Evolutionary conservation across 495 filamentous ascomycete genomes (phyloP).

Genomic region (Cenococcum geophilum): DNA sequence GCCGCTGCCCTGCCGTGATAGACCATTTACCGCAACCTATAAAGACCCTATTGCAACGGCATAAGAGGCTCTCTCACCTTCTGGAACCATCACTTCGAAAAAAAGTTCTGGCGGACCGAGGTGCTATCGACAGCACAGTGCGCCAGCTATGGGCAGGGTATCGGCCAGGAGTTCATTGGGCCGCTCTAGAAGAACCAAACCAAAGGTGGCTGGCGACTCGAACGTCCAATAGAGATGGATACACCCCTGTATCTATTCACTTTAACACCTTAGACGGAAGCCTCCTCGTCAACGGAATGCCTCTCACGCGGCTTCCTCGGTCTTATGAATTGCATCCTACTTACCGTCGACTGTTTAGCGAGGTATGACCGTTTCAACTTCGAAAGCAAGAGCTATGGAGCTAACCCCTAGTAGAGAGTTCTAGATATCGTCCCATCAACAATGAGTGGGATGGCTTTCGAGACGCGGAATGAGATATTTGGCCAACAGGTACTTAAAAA

Average conservation of each 20-base stretch:
- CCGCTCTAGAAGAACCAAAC: conserved; percentile 5
- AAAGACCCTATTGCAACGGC: not conserved
- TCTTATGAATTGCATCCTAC: conserved; percentile 44
- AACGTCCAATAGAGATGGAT: conserved; percentile 20
- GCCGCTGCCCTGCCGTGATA: not conserved
- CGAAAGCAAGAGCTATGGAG: not conserved
- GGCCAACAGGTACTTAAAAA: conserved; percentile 36
- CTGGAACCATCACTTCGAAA: not conserved
- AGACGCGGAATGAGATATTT: not conserved
- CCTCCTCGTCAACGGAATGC: conserved; percentile 52
- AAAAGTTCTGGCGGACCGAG: not conserved
- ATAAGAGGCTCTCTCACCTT: not conserved
- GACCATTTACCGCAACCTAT: not conserved
- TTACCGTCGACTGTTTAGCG: conserved; percentile 43
- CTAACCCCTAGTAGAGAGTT: conserved; percentile 13
- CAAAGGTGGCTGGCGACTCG: conserved; percentile 37
- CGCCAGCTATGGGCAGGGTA: conserved; percentile 19
- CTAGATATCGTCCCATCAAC: conserved; percentile 42
- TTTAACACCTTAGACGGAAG: conserved; percentile 52
- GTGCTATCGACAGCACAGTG: conserved; percentile 16
- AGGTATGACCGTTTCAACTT: not conserved
- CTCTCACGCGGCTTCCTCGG: conserved; percentile 46
- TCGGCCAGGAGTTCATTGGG: conserved; percentile 15
- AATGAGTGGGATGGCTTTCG: conserved; percentile 44
- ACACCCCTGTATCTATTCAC: conserved; percentile 34